Evolutionary conservation across 2,329 filamentous ascomycete genomes (phyloP), one percentile per base, ranked within the genome.

Genomic region (Aaosphaeria pasadenensis): DNA sequence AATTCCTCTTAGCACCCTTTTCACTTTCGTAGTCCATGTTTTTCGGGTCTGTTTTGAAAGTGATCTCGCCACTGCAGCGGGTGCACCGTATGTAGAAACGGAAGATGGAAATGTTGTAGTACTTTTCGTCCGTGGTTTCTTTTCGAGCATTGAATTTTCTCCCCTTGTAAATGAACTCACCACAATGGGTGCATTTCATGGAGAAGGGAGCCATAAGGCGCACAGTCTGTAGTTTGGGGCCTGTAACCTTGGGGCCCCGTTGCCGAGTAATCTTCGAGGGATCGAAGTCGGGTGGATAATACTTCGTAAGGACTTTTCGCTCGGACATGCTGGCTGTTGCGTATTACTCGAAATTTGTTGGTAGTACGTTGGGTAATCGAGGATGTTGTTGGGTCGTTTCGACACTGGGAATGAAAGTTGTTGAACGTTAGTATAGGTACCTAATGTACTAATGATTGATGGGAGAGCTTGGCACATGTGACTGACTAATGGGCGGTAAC

Each of bases 131-230:
- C 0, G 89, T 90, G 0, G 88, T 96, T 66, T 96, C 91, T 66
- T 99, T 99, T 33, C 89, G 82, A 3, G 90, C 87, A 73, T 97
- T 97, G 80, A 97, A 97, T 64, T 96, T 97, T 51, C 91, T 84
- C 0, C 91, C 91, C 60, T 90, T 89, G 78, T 95, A 92, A 64
- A 95, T 94, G 75, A 87, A 96, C 72, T 95, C 88, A 63, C 83
- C 83, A 62, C 82, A 85, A 30, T 74, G 72, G 9, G 71, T 84
- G 68, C 88, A 91, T 64, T 85, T 86, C 84, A 91, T 89, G 44
- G 80, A 84, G 72, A 91, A 94, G 4, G 90, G 89, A 1, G 88
- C 87, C 90, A 96, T 96, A 32, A 97, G 78, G 40, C 91, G 86
- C 45, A 97, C 91, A 0, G 87, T 90, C 63, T 95, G 89, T 6